phyloP scores from a whole-genome alignment of 352 stramenopile genomes.

The Blastocystis sp. region DNA sequence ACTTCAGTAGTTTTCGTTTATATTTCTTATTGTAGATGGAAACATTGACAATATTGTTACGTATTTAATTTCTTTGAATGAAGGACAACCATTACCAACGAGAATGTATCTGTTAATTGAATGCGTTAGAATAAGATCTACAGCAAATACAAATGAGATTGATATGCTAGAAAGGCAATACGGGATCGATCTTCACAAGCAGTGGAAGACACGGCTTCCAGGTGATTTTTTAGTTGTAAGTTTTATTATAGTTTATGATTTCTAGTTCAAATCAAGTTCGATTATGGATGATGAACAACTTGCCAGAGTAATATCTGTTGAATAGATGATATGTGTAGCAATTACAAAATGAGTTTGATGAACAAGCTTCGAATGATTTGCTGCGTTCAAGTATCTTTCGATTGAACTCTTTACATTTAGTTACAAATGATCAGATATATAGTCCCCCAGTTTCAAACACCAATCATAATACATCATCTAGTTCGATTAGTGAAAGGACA shows the following conservation, averaged over 20 bases:
- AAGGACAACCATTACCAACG: background rate
- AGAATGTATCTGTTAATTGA: no score
- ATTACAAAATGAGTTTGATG: conserved; percentile 52
- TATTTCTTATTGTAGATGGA: background rate
- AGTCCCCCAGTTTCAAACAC: background rate
- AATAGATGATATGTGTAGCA: background rate
- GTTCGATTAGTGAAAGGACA: background rate
- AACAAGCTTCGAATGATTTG: conserved; percentile 13
- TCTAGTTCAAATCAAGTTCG: background rate
- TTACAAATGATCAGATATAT: background rate
- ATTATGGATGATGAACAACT: conserved; percentile 15
- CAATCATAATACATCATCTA: background rate
- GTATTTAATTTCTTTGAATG: background rate
- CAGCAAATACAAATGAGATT: background rate
- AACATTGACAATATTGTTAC: conserved; percentile 27
- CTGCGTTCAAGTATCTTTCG: background rate
- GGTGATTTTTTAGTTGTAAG: conserved; percentile 36
- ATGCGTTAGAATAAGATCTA: no score
- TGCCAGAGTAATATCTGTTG: background rate
- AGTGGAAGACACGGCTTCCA: conserved; percentile 1
- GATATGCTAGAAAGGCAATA: background rate
- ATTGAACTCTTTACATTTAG: background rate
- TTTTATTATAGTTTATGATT: background rate
- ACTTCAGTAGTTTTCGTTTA: background rate
- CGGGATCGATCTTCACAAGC: background rate